Base-by-base conservation (phyloP, 495 filamentous ascomycete genomes). In the Pyrenula massariospora region DNA sequence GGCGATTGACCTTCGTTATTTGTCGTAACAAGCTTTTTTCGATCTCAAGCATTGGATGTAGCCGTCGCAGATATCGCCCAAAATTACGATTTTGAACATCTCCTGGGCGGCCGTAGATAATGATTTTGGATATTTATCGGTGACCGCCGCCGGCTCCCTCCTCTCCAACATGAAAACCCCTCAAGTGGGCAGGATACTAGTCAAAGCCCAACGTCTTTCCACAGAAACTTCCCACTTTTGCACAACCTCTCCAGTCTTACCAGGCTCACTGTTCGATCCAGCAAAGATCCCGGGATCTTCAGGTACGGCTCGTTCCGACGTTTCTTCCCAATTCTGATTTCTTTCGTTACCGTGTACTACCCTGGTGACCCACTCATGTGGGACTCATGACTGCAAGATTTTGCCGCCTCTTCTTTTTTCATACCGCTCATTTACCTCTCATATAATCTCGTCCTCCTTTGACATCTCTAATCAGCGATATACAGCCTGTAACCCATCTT, bases 1-100 rank as follows among this genome's bases (percentile, higher is more conserved):
- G 93, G 96, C 65, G 93, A 98, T 42, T 15, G 15, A 42, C 15
- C 8, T 8, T 42, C 15, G 31, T 8, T 42, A 42, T 15, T 42
- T 5, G 31, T 42, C 31, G 15, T 42, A 15, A 42, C 15, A 42
- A 42, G 8, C 15, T 42, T 42, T 15, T 42, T 42, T 15, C 8
- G 8, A 42, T 15, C 31, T 42, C 31, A 42, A 42, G 31, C 31
- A 42, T 42, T 42, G 31, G 31, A 8, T 15, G 31, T 15, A 42
- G 31, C 31, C 5, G 5, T 42, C 15, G 8, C 31, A 42, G 31
- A 15, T 42, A 42, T 42, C 31, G 5, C 15, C 31, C 31, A 42
- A 42, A 15, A 8, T 42, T 5, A 42, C 31, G 31, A 8, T 42
- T 42, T 42, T 5, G 31, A 15, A 42, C 15, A 42, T 42, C 31